phyloP scores from a whole-genome alignment of 2,329 filamentous ascomycete genomes.

The Aspergillus niger region DNA sequence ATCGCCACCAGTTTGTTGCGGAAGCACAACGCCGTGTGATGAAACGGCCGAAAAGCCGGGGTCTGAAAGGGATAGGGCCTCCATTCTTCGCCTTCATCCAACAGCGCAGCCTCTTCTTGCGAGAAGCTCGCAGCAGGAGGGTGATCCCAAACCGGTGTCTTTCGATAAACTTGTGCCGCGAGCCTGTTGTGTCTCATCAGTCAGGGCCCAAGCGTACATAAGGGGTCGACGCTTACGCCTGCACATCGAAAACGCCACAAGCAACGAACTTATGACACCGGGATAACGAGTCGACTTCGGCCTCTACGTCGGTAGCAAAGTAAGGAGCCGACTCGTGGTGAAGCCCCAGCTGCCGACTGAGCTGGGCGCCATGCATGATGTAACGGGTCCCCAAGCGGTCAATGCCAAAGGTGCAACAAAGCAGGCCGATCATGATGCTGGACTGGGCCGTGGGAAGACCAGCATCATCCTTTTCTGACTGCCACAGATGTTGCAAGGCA shows the following conservation, averaged over 20 bases:
- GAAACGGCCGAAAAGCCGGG: constrained; percentile 15
- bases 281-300: constrained; percentile 6
- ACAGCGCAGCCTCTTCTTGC: constrained; percentile 15
- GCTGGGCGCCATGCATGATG: constrained; percentile 24
- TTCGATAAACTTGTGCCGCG: constrained; percentile 27
- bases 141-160: constrained; percentile 18
- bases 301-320: constrained; percentile 8
- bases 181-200: constrained; percentile 18
- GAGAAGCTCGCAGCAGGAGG: constrained; percentile 23
- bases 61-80: constrained; percentile 19
- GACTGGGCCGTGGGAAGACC: constrained; percentile 24
- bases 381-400: constrained; percentile 27
- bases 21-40: constrained; percentile 15
- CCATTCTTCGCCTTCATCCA: constrained; percentile 21
- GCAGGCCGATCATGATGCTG: constrained; percentile 26
- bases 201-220: not conserved
- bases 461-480: constrained; percentile 13
- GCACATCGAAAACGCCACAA: constrained; percentile 28
- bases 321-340: constrained; percentile 15
- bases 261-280: constrained; percentile 25
- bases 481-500: constrained; percentile 25
- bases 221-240: constrained; percentile 18
- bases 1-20: constrained; percentile 18
- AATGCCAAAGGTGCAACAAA: constrained; percentile 28
- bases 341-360: constrained; percentile 14